Evolutionary conservation across 2,329 filamentous ascomycete species (phyloP).

Genomic region (Boeremia exigua): DNA sequence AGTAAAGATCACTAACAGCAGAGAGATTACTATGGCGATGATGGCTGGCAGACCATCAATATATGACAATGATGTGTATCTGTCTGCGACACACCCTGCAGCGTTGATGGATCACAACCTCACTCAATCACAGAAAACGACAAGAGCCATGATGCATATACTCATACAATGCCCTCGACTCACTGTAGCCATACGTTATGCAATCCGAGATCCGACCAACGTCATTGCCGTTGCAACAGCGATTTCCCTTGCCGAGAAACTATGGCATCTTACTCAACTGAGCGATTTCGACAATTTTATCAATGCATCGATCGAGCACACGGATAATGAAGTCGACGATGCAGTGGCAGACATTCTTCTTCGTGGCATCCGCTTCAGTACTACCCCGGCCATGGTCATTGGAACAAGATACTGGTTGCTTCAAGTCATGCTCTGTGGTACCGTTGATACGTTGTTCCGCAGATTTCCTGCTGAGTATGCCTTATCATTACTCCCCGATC

Average conservation of each 20-base stretch:
- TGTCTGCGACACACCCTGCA: conserved; percentile 5
- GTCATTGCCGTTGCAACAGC: not conserved
- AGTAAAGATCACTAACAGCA: not conserved
- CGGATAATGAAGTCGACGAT: not conserved
- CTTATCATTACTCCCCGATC: not conserved
- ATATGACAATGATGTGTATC: conserved; percentile 5
- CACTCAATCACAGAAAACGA: not conserved
- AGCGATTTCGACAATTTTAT: not conserved
- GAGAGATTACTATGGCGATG: conserved; percentile 5
- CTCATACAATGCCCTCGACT: conserved; percentile 8
- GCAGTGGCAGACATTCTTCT: not conserved
- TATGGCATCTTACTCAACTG: not conserved
- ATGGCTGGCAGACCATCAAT: not conserved
- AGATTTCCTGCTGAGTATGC: not conserved
- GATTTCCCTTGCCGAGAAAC: not conserved
- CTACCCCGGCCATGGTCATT: not conserved
- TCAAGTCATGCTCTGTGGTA: conserved; percentile 1
- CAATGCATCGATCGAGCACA: not conserved
- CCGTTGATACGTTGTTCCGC: conserved; percentile 1
- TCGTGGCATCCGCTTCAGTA: not conserved
- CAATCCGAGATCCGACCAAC: not conserved
- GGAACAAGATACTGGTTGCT: conserved; percentile 9
- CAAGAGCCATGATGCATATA: conserved; percentile 7
- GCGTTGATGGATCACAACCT: not conserved
- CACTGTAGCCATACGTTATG: not conserved